A percentile compares a stretch with the other conserved stretches of the same genome.
Evolutionary conservation across 2,329 filamentous ascomycete genomes (phyloP).

Genomic region (Aspergillus sp.): DNA sequence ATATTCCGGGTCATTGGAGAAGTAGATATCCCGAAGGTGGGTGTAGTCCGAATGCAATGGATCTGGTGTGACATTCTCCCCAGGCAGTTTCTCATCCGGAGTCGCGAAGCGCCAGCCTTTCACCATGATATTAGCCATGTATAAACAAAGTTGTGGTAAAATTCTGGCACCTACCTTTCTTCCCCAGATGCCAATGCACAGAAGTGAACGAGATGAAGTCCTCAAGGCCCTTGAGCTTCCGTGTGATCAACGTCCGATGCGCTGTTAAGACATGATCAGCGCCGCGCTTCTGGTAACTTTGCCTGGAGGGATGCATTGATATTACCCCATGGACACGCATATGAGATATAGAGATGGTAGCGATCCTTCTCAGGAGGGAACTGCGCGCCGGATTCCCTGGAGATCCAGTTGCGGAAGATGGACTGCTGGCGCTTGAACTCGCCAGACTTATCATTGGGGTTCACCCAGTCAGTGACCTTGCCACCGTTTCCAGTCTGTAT

Average conservation of each 20-base stretch:
- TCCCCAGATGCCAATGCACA: slow-evolving; percentile 87
- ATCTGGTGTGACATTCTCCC: slow-evolving; percentile 45
- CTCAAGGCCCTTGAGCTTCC: slow-evolving; percentile 86
- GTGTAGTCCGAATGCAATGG: slow-evolving; percentile 60
- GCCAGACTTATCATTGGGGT: slow-evolving; percentile 66
- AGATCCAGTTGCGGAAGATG: slow-evolving; percentile 73
- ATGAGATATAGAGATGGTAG: slow-evolving; percentile 92
- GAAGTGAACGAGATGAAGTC: slow-evolving; percentile 68
- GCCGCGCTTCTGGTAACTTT: no score
- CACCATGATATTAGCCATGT: neutral
- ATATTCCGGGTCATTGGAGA: slow-evolving; percentile 63
- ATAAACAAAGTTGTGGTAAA: neutral
- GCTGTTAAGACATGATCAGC: slow-evolving; percentile 42
- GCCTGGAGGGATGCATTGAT: no score
- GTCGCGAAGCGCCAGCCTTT: slow-evolving; percentile 76
- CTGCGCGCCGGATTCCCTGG: slow-evolving; percentile 58
- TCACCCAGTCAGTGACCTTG: slow-evolving; percentile 77
- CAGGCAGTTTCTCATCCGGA: slow-evolving; percentile 50
- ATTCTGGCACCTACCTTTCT: slow-evolving; percentile 43
- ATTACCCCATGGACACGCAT: slow-evolving; percentile 79
- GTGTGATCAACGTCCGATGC: slow-evolving; percentile 75
- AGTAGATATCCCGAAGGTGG: slow-evolving; percentile 72
- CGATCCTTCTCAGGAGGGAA: slow-evolving; percentile 80
- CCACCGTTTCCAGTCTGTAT: slow-evolving; percentile 20
- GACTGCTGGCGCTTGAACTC: slow-evolving; percentile 89